Base-by-base conservation (phyloP, 192 early-diverging fungal species). In the Phlyctochytrium bullatum region DNA sequence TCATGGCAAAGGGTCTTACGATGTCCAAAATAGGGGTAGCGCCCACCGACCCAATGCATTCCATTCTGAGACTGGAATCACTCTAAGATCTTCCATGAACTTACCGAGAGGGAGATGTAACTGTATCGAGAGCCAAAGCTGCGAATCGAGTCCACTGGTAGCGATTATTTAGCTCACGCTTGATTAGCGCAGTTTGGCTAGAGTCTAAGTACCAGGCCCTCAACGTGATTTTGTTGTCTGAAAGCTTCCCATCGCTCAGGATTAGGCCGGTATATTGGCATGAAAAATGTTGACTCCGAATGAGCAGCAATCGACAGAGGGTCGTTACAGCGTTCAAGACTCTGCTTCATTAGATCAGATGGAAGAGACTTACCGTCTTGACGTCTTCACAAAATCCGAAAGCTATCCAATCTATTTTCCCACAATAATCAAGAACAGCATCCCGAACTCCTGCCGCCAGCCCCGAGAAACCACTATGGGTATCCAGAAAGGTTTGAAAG, bases 401-500 rank as follows among this genome's bases (percentile, higher is more conserved):
- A 0, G 66, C 65, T 17, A 76, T 64, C 3, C 74, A 61, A 27
- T 68, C 36, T 47, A 75, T 77, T 67, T 83, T 83, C 2, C 68
- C 54, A 52, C 72, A 73, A 51, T 83, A 76, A 34, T 80, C 76
- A 0, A 52, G 36, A 14, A 83, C 6, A 30, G 71, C 57, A n/a
- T 76, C 73, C 2, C 77, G 57, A 25, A 76, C 52, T 17, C 32
- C 6, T 6, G 74, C 72, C 20, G 68, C 52, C 25, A 83, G 50
- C 3, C 78, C 82, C 16, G 71, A 29, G 64, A 83, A 83, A 20
- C 79, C 82, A 59, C 76, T 66, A 25, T 61, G 50, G 23, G 63
- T 66, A 61, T 80, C 79, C 10, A 69, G 64, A 25, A 80, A 35
- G 0, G 81, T 47, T 54, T 83, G 76, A 67, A 83, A 79, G 1